Base-by-base conservation (phyloP, 2,329 filamentous ascomycete species). In the Colletotrichum phormii region DNA sequence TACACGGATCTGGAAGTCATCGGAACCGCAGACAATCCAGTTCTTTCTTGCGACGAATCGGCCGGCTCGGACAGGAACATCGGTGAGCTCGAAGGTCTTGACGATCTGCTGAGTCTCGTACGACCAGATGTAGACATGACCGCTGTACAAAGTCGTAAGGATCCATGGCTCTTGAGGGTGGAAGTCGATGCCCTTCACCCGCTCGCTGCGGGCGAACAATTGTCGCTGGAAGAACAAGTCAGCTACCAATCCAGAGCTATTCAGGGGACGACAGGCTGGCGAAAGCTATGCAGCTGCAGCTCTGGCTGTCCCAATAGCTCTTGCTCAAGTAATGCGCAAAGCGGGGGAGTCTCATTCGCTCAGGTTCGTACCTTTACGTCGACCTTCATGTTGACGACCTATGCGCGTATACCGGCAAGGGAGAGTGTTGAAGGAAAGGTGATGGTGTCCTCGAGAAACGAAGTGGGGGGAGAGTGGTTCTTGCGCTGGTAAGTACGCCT, bases 61-160 rank as follows among this genome's bases (percentile, higher is more conserved):
- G 80, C 97, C 97, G 75, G 97, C 97, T 84, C 97, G 94, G 72
- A 99, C 96, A 76, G 97, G 97, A 63, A 99, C 97, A 88, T 99
- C 97, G 81, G 96, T 98, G 77, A 98, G 92, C 86, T 99, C 97
- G 84, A 99, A 99, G 5, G 96, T 98, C 89, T 98, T 98, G 85
- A 99, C 95, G 75, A 98, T 95, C 75, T 95, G 93, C 83, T 97
- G 95, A 64, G 95, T 97, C 85, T 97, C 96, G 84, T 97, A 98
- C 42, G 96, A 98, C 95, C 97, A 98, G 82, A 99, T 98, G 87
- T 98, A 97, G 82, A 97, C 97, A 87, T 98, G 96, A 83, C 97
- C 95, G 95, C 58, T 64, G 86, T 99, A 99, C 76, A 99, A 88
- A 29, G 97, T 98, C 37, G 96, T 98, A 80, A 98, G 90, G 77